Base-by-base conservation (phyloP, 1,284 basidiomycete species). In the Malassezia pachydermatis region DNA sequence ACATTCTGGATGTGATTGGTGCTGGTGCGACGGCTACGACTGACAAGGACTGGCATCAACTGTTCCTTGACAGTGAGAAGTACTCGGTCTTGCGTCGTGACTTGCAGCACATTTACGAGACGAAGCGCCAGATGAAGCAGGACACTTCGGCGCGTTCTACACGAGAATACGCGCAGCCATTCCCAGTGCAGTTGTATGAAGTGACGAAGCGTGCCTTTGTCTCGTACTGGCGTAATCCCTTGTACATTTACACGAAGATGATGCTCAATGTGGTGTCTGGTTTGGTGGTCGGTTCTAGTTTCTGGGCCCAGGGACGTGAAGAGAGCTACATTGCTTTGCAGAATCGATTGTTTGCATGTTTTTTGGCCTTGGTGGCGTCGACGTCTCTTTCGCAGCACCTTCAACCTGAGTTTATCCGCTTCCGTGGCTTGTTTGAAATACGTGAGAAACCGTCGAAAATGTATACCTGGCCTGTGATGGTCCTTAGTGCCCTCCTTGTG, bases 371-470 rank as follows among this genome's bases (percentile, higher is more conserved):
- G 10, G 60, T 70, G 7, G 54, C 67, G 7, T 54, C 58, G 14
- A 64, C 65, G 0, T 62, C 66, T 32, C 48, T 67, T 10, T 59
- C 65, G 23, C 65, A 68, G 42, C 65, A 67, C 47, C 52, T 63
- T 22, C 63, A 65, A 70, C 75, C 74, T 39, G 68, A 75, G 48
- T 76, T 77, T 55, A 74, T 78, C 57, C 72, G 66, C 24, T 74
- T 78, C 68, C 73, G 76, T 49, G 72, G 76, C 43, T 75, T 85
- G 11, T 86, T 83, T 68, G 82, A 85, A 64, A 79, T 81, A 13
- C 78, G 84, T 29, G 84, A 86, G 70, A 78, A 80, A 1, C 77
- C 82, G 0, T 83, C 82, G 58, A 79, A 83, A 64, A 85, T 85
- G 65, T 90, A 88, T 74, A 80, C 80, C 37, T 90, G 88, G 88